These are phyloP conservation scores for Thelephora terrestris DNA, from an alignment of 1,284 basidiomycete species.

Conservation along the genomic window DNA sequence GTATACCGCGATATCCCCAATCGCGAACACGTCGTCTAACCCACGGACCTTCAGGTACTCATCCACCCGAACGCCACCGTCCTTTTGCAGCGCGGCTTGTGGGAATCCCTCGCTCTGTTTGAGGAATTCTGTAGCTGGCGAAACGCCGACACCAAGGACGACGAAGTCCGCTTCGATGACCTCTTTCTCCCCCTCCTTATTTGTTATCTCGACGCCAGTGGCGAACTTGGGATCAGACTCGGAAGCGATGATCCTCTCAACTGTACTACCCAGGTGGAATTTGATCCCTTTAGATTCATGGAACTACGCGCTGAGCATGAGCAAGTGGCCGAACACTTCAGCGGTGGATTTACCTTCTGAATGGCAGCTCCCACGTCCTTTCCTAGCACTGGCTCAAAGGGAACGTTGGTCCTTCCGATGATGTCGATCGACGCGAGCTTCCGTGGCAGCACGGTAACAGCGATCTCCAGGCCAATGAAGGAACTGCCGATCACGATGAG, in stretches of 20 bases:
- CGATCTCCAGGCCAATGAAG: slow-evolving; percentile 93
- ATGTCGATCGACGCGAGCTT: slow-evolving; percentile 73
- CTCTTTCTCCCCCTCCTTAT: slow-evolving; percentile 40
- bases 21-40: slow-evolving; percentile 65
- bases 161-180: slow-evolving; percentile 70
- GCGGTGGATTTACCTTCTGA: slow-evolving; percentile 46
- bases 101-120: slow-evolving; percentile 49
- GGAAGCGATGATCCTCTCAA: slow-evolving; percentile 64
- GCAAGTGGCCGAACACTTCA: background rate
- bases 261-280: slow-evolving; percentile 71
- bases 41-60: slow-evolving; percentile 64
- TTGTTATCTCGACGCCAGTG: slow-evolving; percentile 47
- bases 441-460: slow-evolving; percentile 64
- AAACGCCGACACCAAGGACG: slow-evolving; percentile 85
- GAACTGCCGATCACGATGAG: slow-evolving; percentile 83
- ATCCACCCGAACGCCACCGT: slow-evolving; percentile 79
- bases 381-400: slow-evolving; percentile 78
- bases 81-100: slow-evolving; percentile 54
- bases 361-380: slow-evolving; percentile 73
- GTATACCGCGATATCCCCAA: slow-evolving; percentile 85
- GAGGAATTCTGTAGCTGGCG: slow-evolving; percentile 78
- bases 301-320: slow-evolving; percentile 32
- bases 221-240: slow-evolving; percentile 35
- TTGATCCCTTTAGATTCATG: slow-evolving; percentile 75
- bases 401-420: slow-evolving; percentile 78